Percentiles rank a stretch among this genome's conserved stretches.
These are phyloP conservation scores for Fusarium stilboides DNA, from an alignment of 2,329 filamentous ascomycete species.

Conservation along the genomic window DNA sequence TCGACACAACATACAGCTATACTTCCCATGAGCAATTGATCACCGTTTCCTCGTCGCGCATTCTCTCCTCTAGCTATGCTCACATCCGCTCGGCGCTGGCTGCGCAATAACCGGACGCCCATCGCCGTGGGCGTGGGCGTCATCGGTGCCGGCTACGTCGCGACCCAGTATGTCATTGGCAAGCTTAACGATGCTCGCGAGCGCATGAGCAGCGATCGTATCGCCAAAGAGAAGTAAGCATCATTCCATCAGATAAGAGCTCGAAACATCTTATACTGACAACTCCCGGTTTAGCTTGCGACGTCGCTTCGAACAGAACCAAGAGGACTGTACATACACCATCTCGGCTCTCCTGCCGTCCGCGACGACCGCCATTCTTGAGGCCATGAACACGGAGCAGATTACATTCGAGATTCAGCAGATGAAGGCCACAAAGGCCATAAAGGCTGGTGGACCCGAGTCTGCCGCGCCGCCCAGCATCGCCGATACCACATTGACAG, in stretches of 20 bases:
- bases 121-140: conserved; percentile 91
- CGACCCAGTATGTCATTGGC: conserved; percentile 90
- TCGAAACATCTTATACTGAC: conserved; percentile 11
- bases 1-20: conserved; percentile 14
- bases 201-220: conserved; percentile 96
- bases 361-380: conserved; percentile 89
- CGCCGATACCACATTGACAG: conserved; percentile 80
- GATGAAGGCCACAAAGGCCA: conserved; percentile 80
- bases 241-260: background rate
- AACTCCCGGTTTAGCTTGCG: conserved; percentile 75
- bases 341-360: conserved; percentile 96
- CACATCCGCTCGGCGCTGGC: conserved; percentile 86
- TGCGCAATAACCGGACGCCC: conserved; percentile 91
- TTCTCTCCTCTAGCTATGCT: conserved; percentile 64
- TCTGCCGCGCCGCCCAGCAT: conserved; percentile 72
- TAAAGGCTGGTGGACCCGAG: conserved; percentile 70
- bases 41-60: conserved; percentile 5
- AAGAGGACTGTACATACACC: conserved; percentile 98
- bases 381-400: conserved; percentile 90
- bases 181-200: conserved; percentile 95
- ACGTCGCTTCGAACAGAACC: conserved; percentile 97
- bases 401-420: conserved; percentile 95
- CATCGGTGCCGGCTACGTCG: conserved; percentile 90
- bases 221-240: conserved; percentile 93
- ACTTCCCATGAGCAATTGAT: conserved; percentile 40